Conservation (phyloP, 2,329 filamentous ascomycete species). For the Atkinsonella texensis region DNA sequence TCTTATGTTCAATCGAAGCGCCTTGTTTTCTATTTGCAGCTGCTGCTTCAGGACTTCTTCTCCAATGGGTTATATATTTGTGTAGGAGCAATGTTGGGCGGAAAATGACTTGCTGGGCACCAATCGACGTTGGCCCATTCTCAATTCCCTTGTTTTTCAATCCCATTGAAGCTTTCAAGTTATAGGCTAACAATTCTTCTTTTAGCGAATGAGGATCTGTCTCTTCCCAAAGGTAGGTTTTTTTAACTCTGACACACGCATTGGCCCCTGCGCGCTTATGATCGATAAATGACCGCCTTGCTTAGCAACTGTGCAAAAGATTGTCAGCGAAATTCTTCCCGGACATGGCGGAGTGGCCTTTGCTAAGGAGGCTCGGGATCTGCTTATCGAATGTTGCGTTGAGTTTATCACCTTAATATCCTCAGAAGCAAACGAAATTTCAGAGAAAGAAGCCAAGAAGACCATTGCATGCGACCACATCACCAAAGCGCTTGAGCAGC, state of each 20-base stretch:
- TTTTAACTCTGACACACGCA: neutral
- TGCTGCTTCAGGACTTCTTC: neutral
- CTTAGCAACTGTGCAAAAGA: conserved; percentile 63
- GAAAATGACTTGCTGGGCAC: conserved; percentile 8
- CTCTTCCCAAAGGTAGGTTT: conserved; percentile 48
- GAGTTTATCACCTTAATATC: conserved; percentile 98
- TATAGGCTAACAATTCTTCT: conserved; percentile 19
- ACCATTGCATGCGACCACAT: conserved; percentile 98
- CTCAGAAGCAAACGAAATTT: conserved; percentile 98
- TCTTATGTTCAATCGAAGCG: neutral
- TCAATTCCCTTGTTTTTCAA: neutral
- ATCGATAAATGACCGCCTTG: conserved; percentile 16
- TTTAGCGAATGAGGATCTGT: conserved; percentile 51
- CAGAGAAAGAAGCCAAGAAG: conserved; percentile 97
- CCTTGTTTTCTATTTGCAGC: neutral
- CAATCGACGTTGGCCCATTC: conserved; percentile 4
- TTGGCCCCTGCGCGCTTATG: neutral
- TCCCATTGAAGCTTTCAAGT: neutral
- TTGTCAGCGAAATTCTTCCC: conserved; percentile 87
- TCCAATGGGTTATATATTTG: conserved; percentile 10
- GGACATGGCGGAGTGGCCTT: conserved; percentile 67
- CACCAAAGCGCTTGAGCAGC: conserved; percentile 81
- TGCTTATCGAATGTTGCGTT: conserved; percentile 96
- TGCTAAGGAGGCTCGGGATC: conserved; percentile 86
- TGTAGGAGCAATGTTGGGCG: conserved; percentile 19